Percentiles rank a stretch among this genome's conserved stretches.
Conservation (phyloP, 768 basidiomycete species). For the Leucocoprinus birnbaumii region DNA sequence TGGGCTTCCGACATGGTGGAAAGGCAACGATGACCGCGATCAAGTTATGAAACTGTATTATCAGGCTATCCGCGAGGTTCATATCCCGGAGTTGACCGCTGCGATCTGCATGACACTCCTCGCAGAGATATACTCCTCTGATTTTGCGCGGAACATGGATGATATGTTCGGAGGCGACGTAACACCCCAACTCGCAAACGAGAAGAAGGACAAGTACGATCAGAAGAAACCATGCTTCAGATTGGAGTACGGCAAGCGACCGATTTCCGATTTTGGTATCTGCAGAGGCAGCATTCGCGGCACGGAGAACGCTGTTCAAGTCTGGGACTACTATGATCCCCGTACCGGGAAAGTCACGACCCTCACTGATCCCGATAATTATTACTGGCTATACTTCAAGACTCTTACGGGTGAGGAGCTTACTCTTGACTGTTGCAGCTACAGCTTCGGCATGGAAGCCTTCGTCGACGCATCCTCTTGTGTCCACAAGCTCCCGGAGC, state of each 20-base stretch:
- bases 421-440: conserved; percentile 37
- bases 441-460: conserved; percentile 12
- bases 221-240: conserved; percentile 27
- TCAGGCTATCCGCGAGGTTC: conserved; percentile 31
- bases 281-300: conserved; percentile 30
- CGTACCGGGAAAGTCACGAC: conserved; percentile 32
- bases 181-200: too few relatives aligned
- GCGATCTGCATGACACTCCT: conserved; percentile 30
- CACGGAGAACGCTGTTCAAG: conserved; percentile 5
- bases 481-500: background rate
- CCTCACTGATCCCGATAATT: conserved; percentile 38
- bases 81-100: conserved; percentile 28
- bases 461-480: background rate
- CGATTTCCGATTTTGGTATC: conserved; percentile 44
- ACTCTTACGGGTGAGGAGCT: conserved; percentile 38
- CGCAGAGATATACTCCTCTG: conserved; percentile 36
- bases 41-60: background rate
- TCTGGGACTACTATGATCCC: conserved; percentile 1
- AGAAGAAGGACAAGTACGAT: too few relatives aligned
- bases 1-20: conserved; percentile 20
- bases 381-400: conserved; percentile 49
- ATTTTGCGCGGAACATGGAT: background rate
- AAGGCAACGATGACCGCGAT: conserved; percentile 6
- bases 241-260: conserved; percentile 30
- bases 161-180: background rate